These are phyloP conservation scores for Calonectria honghensis DNA, from an alignment of 2,329 filamentous ascomycete species.

Conservation along the genomic window DNA sequence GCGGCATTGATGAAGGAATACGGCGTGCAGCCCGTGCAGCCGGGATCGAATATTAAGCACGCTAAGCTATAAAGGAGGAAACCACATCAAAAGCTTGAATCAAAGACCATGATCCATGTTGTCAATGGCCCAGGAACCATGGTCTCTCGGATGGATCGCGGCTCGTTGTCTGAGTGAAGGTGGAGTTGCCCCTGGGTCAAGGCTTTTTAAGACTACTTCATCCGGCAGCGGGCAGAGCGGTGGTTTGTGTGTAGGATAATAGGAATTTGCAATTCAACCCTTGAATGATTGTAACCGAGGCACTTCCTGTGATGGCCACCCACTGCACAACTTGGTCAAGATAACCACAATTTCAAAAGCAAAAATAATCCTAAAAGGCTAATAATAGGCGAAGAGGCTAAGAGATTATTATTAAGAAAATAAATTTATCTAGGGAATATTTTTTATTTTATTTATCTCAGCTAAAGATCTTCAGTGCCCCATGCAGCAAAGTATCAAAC, in stretches of 20 bases:
- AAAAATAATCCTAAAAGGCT: no score
- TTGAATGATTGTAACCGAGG: no score
- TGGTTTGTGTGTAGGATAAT: constrained; percentile 32
- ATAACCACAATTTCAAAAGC: no score
- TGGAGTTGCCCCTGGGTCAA: constrained; percentile 30
- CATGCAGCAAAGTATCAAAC: no score
- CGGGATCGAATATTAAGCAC: constrained; percentile 71
- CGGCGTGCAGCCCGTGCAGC: constrained; percentile 66
- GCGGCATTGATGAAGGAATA: constrained; percentile 80
- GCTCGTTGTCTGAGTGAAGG: constrained; percentile 43
- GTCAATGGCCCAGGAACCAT: constrained; percentile 14
- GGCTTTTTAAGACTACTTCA: constrained; percentile 3
- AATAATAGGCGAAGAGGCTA: no score
- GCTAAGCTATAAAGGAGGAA: constrained; percentile 65
- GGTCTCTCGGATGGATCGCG: constrained; percentile 28
- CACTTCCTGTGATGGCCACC: no score
- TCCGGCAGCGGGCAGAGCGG: background rate
- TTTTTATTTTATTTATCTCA: no score
- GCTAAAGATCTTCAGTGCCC: no score
- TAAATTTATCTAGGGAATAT: no score
- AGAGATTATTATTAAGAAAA: no score
- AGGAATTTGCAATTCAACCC: background rate
- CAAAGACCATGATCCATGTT: constrained; percentile 28
- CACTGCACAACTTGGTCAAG: no score
- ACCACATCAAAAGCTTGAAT: background rate